A percentile compares a stretch with the other conserved stretches of the same genome.
Conservation (phyloP, 179 eudicot genomes). For the Corrigiola litoralis region DNA sequence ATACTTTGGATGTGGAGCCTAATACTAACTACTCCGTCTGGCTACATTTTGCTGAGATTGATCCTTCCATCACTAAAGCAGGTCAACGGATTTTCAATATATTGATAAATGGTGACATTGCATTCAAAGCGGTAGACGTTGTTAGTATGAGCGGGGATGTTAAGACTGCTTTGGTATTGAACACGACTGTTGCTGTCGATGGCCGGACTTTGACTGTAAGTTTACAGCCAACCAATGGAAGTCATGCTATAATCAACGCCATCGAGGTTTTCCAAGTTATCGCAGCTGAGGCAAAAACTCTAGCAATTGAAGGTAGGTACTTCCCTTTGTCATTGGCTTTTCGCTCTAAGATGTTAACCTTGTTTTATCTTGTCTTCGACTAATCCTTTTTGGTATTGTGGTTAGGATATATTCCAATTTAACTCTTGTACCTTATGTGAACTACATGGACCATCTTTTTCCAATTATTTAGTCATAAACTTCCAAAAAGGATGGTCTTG, state of each 20-base stretch:
- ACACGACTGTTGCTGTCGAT: constrained; percentile 67
- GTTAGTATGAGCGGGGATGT: constrained; percentile 64
- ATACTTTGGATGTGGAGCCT: constrained; percentile 83
- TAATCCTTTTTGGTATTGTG: neutral
- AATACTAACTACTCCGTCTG: constrained; percentile 85
- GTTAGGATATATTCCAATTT: neutral
- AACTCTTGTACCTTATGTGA: neutral
- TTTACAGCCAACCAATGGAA: constrained; percentile 53
- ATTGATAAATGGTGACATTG: constrained; percentile 62
- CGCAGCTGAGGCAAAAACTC: constrained; percentile 72
- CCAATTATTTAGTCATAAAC: no score
- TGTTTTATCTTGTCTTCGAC: neutral
- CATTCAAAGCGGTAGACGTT: constrained; percentile 65
- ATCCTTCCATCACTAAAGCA: constrained; percentile 55
- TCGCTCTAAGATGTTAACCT: neutral
- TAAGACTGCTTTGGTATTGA: constrained; percentile 70
- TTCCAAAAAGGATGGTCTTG: no score
- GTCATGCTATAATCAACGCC: constrained; percentile 65
- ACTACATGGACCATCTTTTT: neutral
- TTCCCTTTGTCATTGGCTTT: constrained; percentile 5
- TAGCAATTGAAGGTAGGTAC: constrained; percentile 61
- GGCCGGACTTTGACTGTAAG: constrained; percentile 76
- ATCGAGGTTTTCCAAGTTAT: constrained; percentile 79
- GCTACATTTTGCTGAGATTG: constrained; percentile 97
- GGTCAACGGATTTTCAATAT: constrained; percentile 85